Evolutionary conservation across 2,329 filamentous ascomycete species (phyloP), one percentile per base, ranked within the genome.

Genomic region (Sporothrix mexicana): DNA sequence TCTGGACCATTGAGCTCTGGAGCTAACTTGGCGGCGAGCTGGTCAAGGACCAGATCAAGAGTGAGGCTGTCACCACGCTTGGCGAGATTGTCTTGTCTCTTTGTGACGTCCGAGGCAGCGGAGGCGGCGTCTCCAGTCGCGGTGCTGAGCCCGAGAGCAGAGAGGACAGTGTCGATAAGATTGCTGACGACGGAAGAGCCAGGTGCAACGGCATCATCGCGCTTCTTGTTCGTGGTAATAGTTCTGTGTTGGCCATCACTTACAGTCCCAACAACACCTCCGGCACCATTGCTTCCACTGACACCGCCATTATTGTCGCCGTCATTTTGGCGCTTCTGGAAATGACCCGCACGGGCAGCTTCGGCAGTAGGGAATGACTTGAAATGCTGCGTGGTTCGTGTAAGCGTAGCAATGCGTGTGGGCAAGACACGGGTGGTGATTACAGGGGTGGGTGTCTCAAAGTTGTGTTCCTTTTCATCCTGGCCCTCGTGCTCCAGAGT

Each of bases 351-450:
- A 9, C 13, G 61, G 30, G 45, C 23, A 17, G 47, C 23, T 2
- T n/a, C 23, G 6, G 25, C 15, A 25, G 25, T 55, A 17, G 66
- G 66, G 15, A 53, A 25, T 13, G 66, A n/a, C 45, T 51, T 17
- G 15, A 68, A 30, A 10, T 55, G 66, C 17, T 20, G 66, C 1
- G 66, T 53, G 8, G 47, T 41, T 10, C 66, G 66, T 10, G 47
- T 53, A 30, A 68, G 25, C 6, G 66, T 68, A 9, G 66, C 15
- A 51, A 9, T 25, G 47, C 53, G 66, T 7, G 66, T 68, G 45
- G 66, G 45, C 1, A 68, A 17, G 8, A 51, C 17, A 8, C 13
- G 45, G 1, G 45, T 51, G 45, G 10, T 23, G 6, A 36, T n/a
- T 9, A 36, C 30, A 36, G 23, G n/a, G 45, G 64, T n/a, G 23